A percentile compares a stretch with the other conserved stretches of the same genome.
These are phyloP conservation scores for Ascochyta fabae DNA, from an alignment of 2,329 filamentous ascomycete genomes.

Conservation along the genomic window DNA sequence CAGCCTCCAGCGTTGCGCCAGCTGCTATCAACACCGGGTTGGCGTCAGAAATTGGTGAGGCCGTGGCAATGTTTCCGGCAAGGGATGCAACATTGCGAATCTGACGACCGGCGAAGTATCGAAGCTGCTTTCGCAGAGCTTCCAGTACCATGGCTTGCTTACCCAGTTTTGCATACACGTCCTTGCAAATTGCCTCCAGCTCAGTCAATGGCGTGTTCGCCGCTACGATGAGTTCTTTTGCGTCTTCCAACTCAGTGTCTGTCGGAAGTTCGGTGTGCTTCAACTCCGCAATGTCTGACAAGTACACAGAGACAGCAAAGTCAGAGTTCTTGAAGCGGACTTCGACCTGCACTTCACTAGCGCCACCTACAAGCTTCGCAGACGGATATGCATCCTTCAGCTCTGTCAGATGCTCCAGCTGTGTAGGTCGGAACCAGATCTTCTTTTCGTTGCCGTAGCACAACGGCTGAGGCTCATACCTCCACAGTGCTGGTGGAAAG, in stretches of 20 bases:
- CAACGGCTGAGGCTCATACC: conserved; percentile 77
- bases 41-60: conserved; percentile 92
- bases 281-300: conserved; percentile 88
- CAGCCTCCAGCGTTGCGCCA: conserved; percentile 78
- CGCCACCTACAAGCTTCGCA: conserved; percentile 94
- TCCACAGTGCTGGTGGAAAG: conserved; percentile 83
- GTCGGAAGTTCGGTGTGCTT: conserved; percentile 62
- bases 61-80: conserved; percentile 89
- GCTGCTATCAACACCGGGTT: conserved; percentile 91
- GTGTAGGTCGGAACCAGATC: conserved; percentile 89
- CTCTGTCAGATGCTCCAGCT: conserved; percentile 80
- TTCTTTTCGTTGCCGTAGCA: conserved; percentile 93
- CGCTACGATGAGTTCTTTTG: conserved; percentile 71
- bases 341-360: conserved; percentile 95
- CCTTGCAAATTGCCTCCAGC: conserved; percentile 79
- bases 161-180: conserved; percentile 64
- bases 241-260: conserved; percentile 35
- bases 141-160: conserved; percentile 46
- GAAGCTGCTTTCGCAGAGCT: conserved; percentile 89
- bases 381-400: conserved; percentile 84
- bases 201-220: conserved; percentile 92
- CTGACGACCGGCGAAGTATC: conserved; percentile 91
- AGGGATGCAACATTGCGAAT: conserved; percentile 95
- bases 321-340: conserved; percentile 95
- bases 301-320: conserved; percentile 87